Base-by-base conservation (phyloP, 164 flowering plant genomes). In the Vitis rupestris region DNA sequence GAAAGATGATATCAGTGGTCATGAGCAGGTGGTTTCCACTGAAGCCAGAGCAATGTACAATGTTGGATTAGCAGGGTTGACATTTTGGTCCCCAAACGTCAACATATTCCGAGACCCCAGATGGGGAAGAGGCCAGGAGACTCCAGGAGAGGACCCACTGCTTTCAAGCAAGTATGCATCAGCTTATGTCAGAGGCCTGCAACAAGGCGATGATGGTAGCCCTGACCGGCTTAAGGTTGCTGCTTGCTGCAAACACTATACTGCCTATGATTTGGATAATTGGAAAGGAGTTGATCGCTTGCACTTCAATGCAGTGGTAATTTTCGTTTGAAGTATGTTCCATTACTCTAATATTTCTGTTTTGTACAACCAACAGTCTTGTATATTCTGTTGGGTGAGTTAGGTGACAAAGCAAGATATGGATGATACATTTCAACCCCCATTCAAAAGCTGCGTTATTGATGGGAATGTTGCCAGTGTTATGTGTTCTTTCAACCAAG, bases 121-220 rank as follows among this genome's bases (percentile, higher is more conserved):
- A 31, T 31, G 37, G 37, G 37, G 37, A 5, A 31, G 37, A 31
- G 37, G 37, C 37, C 37, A 31, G 6, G 37, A 31, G 37, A 31
- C 37, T 3, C 37, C 37, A 3, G 37, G 37, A 5, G 37, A 31
- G 6, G 37, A 31, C 6, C 37, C 37, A 4, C 53, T 30, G 54
- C 89, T 73, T 1, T 64, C 23, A 1, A 50, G 67, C 14, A 55
- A 1, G 4, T 73, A 69, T 57, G 80, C 60, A 2, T 51, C 47
- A 7, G 55, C n/a, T 14, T 77, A 65, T 16, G 79, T 72, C 10
- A 59, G 73, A 23, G 79, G 79, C 0, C 44, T 76, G 50, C 76
- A 77, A 49, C 68, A 62, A 1, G 10, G 47, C 10, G 52, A 15
- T 1, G 51, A 76, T 27, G 85, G 78, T 13, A 78, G 69, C 44